Base-by-base conservation (phyloP, 257 asterid genomes). In the Solanum chaucha region DNA sequence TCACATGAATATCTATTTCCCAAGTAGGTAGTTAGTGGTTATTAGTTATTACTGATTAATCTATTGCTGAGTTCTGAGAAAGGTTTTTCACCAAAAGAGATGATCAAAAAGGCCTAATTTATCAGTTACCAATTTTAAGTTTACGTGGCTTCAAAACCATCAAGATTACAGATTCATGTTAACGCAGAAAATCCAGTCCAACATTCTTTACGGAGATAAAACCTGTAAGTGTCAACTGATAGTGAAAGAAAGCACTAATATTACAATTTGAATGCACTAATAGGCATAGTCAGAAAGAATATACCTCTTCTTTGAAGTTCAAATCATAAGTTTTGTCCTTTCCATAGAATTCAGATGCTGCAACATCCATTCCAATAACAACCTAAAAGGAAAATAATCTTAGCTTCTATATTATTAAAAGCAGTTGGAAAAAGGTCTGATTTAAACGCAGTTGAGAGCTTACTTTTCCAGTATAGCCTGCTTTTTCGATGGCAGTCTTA, bases 311-410 rank as follows among this genome's bases (percentile, higher is more conserved):
- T 88, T 97, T 97, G 92, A 97, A 97, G 94, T 97, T 96, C 97
- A 95, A 89, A 86, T 97, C 99, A 13, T 95, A 95, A 15, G 93
- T 92, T 93, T 94, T 92, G 85, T 95, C 98, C 13, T 91, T 67
- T 70, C 98, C 98, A 85, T 95, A 97, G 87, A 97, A 97, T 88
- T 96, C 99, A 88, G 99, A 97, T 35, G 99, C 99, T 51, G 99
- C 99, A 88, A 97, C 99, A 88, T 97, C 99, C 98, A 97, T 97
- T 32, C 99, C 99, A 30, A 96, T 97, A 30, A 96, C 99, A 87
- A 97, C 98, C 99, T 95, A 82, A 1, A 34, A 15, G 77, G 85
- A 71, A 86, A 36, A 75, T 92, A 67, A 13, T 67, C 22, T 65
- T 13, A 77, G 4, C 84, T 24, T 44, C 65, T 17, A 26, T 1